Evolutionary conservation across 116 monocot genomes (phyloP).

Genomic region (Zostera marina): DNA sequence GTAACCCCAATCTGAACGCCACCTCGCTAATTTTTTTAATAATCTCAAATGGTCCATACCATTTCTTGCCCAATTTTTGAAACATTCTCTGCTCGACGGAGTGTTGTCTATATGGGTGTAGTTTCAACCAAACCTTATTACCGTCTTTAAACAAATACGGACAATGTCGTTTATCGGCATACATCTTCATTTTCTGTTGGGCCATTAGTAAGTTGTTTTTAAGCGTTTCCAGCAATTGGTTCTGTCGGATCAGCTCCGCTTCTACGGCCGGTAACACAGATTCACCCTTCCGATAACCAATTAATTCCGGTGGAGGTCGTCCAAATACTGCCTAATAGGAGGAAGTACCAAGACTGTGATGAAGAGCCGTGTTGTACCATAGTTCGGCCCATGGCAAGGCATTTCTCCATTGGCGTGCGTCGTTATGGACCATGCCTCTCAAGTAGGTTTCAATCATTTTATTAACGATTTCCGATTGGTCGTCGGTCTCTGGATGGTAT

Average conservation of each 20-base stretch:
- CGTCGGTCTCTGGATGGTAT: conserved; percentile 7
- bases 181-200: background rate
- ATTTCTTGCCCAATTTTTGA: too few relatives aligned
- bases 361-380: background rate
- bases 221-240: background rate
- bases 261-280: background rate
- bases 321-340: conserved; percentile 6
- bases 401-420: too few relatives aligned
- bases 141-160: background rate
- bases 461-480: conserved; percentile 2
- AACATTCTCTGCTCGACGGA: too few relatives aligned
- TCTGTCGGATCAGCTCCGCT: background rate
- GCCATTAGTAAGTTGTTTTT: background rate
- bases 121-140: conserved; percentile 1
- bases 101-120: background rate
- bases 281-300: background rate
- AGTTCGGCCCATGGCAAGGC: conserved; percentile 8
- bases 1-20: too few relatives aligned
- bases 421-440: too few relatives aligned
- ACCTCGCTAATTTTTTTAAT: too few relatives aligned
- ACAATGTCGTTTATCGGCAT: background rate
- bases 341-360: background rate
- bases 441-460: too few relatives aligned
- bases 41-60: too few relatives aligned
- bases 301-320: background rate